Evolutionary conservation across 805 yeast genomes (phyloP).

Genomic region (Candida glaebosa): DNA sequence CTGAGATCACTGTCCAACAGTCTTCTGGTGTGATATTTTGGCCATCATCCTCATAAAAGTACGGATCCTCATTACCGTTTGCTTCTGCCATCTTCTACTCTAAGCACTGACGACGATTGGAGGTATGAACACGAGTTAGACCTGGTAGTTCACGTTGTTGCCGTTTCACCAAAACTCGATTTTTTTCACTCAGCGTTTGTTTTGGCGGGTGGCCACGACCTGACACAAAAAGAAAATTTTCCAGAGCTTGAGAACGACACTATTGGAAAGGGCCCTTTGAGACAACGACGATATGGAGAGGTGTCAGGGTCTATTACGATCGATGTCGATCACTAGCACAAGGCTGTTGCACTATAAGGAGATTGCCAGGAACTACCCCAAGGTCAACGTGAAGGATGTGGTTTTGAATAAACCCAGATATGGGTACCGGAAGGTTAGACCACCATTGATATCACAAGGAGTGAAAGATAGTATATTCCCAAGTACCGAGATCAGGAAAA

Average conservation of each 20-base stretch:
- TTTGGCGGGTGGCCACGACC: neutral
- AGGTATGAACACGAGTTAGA: slow-evolving; percentile 1
- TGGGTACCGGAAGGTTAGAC: slow-evolving; percentile 38
- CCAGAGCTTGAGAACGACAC: too few relatives aligned
- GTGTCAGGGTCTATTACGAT: neutral
- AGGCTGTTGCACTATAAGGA: slow-evolving; percentile 30
- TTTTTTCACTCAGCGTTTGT: neutral
- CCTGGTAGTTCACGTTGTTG: neutral
- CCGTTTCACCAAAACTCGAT: neutral
- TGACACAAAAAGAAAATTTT: slow-evolving; percentile 2
- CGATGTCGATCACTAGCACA: neutral
- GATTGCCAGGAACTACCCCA: slow-evolving; percentile 32
- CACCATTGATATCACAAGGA: slow-evolving; percentile 35
- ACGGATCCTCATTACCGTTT: slow-evolving; percentile 48
- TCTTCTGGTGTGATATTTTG: slow-evolving; percentile 85
- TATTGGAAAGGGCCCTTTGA: neutral
- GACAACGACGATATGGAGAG: neutral
- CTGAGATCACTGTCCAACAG: slow-evolving; percentile 97
- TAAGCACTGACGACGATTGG: neutral
- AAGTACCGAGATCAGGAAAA: slow-evolving; percentile 28
- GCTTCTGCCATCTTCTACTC: neutral
- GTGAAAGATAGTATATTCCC: slow-evolving; percentile 42
- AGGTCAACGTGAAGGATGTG: slow-evolving; percentile 37
- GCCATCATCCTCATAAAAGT: slow-evolving; percentile 69
- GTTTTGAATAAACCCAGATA: slow-evolving; percentile 33